Evolutionary conservation across 2,329 filamentous ascomycete genomes (phyloP).

Genomic region (Karstenula rhodostoma): DNA sequence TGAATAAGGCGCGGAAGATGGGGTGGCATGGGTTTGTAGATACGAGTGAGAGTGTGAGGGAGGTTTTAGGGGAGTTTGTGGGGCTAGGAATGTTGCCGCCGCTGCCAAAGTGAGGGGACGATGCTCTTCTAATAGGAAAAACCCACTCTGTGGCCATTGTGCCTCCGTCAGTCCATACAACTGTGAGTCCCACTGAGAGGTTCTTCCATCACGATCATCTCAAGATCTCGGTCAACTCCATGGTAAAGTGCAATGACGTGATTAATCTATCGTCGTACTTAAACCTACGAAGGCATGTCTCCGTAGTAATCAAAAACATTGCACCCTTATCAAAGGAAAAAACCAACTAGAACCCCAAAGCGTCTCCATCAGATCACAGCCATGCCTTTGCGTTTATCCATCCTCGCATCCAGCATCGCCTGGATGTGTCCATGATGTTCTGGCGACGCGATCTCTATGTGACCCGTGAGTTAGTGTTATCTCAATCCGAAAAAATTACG

Average conservation of each 20-base stretch:
- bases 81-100: conserved; percentile 55
- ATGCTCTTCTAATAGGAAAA: not conserved
- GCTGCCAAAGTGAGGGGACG: conserved; percentile 9
- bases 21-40: conserved; percentile 59
- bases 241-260: too few relatives aligned
- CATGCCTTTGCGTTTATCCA: conserved; percentile 30
- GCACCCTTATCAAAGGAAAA: not conserved
- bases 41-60: conserved; percentile 53
- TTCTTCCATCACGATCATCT: too few relatives aligned
- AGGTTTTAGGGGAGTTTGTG: conserved; percentile 54
- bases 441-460: conserved; percentile 14
- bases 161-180: too few relatives aligned
- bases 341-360: not conserved
- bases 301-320: too few relatives aligned
- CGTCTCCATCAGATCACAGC: conserved; percentile 11
- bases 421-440: conserved; percentile 34
- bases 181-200: too few relatives aligned
- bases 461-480: not conserved
- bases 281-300: too few relatives aligned
- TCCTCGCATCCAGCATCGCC: conserved; percentile 30
- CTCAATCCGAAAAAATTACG: too few relatives aligned
- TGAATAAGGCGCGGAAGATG: conserved; percentile 57
- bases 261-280: too few relatives aligned
- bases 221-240: too few relatives aligned
- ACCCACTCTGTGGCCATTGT: not conserved